Evolutionary conservation across 495 filamentous ascomycete genomes (phyloP), one percentile per base, ranked within the genome.

Genomic region (Penicillium cosmopolitanum): DNA sequence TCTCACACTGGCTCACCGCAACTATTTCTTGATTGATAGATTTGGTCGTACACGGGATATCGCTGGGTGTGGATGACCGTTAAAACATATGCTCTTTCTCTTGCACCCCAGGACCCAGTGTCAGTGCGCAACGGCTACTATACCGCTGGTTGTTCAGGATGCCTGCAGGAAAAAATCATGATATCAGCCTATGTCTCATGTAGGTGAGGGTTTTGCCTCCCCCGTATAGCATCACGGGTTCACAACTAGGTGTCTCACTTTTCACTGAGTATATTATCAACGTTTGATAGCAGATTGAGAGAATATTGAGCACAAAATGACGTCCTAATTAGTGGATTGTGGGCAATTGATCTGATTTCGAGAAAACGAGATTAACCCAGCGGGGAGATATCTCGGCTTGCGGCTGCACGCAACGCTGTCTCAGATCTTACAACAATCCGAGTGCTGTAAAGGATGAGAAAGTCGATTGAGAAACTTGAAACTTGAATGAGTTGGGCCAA

Each of bases 1-100:
- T 28, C 46, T 63, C 7, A 19, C 16, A 13, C 35, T 58, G 23
- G 43, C 42, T 68, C 66, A 69, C 68, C 68, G 68, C 58, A 70
- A 66, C 34, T 67, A 40, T 21, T 55, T 28, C 51, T 55, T 48
- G 52, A 25, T 55, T 51, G 47, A 59, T 34, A 23, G 19, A 25
- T 54, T 31, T 57, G 47, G 67, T 71, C 55, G 68, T 65, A 71
- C 68, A 63, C 68, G 68, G 68, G 58, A 66, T 66, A 61, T 66
- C 61, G 55, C 67, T 56, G 67, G 25, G 63, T 65, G 66, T 69
- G 38, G 63, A 69, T 38, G 60, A 69, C 66, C 63, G 61, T 52
- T 44, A 16, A 52, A 46, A 51, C 28, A 55, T 52, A 38, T 42
- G 15, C 9, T 42, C 57, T 66, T 47, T 66, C 62, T 59, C 56